Conservation (phyloP, 441 rosid species). For the Gossypium schwendimanii region DNA sequence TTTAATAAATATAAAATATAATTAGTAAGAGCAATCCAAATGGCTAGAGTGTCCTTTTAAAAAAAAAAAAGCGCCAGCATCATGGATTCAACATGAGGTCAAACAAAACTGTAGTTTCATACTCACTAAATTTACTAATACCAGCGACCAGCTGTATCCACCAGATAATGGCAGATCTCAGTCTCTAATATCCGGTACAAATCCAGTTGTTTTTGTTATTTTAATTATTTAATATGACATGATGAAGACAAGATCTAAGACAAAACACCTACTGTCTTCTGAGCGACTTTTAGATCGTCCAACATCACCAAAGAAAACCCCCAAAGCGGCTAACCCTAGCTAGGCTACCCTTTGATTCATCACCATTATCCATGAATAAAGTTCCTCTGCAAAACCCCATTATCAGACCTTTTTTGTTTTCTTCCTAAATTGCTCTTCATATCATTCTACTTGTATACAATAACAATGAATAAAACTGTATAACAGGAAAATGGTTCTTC, state of each 20-base stretch:
- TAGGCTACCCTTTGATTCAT: neutral
- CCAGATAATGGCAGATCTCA: neutral
- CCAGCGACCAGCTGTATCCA: neutral
- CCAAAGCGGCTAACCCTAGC: neutral
- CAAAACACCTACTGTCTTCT: neutral
- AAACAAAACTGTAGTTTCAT: neutral
- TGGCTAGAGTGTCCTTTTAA: neutral
- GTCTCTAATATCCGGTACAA: neutral
- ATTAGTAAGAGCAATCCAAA: neutral
- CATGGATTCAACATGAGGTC: neutral
- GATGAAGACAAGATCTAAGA: neutral
- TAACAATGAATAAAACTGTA: too few relatives aligned
- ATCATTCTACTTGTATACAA: too few relatives aligned
- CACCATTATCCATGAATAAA: neutral
- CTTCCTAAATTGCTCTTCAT: too few relatives aligned
- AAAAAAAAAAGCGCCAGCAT: neutral
- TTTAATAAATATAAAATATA: neutral
- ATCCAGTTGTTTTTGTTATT: neutral
- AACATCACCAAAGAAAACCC: neutral
- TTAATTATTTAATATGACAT: neutral
- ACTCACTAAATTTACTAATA: neutral
- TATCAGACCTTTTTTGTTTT: neutral
- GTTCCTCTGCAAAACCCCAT: neutral
- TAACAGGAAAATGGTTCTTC: too few relatives aligned
- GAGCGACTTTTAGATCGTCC: neutral